A percentile compares a stretch with the other conserved stretches of the same genome.
Evolutionary conservation across 2,329 filamentous ascomycete species (phyloP).

Genomic region (Trichoderma oligosporum): DNA sequence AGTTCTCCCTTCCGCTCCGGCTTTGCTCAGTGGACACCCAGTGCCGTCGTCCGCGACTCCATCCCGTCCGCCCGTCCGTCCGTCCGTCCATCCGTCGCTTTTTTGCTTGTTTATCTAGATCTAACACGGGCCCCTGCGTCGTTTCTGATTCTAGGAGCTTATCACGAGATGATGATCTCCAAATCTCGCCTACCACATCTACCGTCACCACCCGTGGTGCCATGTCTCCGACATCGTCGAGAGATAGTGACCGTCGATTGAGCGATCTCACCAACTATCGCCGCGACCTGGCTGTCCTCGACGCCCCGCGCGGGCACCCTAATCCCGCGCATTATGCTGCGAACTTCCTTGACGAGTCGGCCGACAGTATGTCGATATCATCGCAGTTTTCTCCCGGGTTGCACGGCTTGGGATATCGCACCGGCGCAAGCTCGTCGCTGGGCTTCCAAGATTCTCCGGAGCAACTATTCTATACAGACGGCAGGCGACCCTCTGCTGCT

Average conservation of each 20-base stretch:
- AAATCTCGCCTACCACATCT: constrained; percentile 49
- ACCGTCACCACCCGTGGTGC: constrained; percentile 42
- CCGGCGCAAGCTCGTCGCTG: constrained; percentile 33
- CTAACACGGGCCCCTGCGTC: constrained; percentile 17
- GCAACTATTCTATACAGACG: constrained; percentile 60
- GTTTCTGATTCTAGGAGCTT: constrained; percentile 24
- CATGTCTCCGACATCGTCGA: constrained; percentile 44
- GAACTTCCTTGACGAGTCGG: constrained; percentile 73
- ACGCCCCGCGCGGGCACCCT: constrained; percentile 58
- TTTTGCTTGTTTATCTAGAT: background rate
- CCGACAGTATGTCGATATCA: constrained; percentile 59
- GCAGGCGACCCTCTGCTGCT: constrained; percentile 79
- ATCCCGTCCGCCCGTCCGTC: constrained; percentile 6
- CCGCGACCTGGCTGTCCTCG: constrained; percentile 66
- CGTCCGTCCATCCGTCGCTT: background rate
- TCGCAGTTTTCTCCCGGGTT: constrained; percentile 70
- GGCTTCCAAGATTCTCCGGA: constrained; percentile 56
- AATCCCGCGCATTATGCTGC: constrained; percentile 46
- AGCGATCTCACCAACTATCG: constrained; percentile 66
- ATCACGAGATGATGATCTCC: constrained; percentile 36
- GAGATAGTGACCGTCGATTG: constrained; percentile 49
- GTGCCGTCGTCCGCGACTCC: constrained; percentile 22
- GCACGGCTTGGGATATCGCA: constrained; percentile 42
- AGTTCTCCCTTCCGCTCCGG: constrained; percentile 23
- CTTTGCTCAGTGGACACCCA: background rate